Conservation (phyloP, 805 yeast species). For the Tetrapisispora phaffii region DNA sequence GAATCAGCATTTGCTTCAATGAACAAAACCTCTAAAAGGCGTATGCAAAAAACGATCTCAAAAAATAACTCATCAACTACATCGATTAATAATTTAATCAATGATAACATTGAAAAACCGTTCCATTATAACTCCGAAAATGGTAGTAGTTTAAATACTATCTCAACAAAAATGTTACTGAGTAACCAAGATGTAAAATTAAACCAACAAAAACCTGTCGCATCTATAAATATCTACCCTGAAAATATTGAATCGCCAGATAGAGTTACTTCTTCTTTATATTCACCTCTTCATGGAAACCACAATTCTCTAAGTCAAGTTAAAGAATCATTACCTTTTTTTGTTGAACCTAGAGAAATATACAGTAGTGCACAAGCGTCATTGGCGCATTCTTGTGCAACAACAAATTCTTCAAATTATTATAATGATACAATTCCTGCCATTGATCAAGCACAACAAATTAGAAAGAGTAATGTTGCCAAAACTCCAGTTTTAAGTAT, state of each 20-base stretch:
- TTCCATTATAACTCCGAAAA: background rate
- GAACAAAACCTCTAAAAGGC: background rate
- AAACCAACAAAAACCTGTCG: background rate
- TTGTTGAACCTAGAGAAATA: background rate
- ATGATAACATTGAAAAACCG: background rate
- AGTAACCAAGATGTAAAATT: background rate
- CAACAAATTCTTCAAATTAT: background rate
- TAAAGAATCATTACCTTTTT: background rate
- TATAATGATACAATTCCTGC: slow-evolving; percentile 13
- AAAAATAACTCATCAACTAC: background rate
- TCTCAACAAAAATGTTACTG: background rate
- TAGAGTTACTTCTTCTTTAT: background rate
- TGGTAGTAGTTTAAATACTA: background rate
- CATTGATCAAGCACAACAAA: slow-evolving; percentile 20
- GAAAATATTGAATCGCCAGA: background rate
- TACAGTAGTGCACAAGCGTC: background rate
- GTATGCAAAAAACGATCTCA: background rate
- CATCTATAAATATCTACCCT: background rate
- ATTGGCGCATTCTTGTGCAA: background rate
- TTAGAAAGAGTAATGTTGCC: slow-evolving; percentile 13
- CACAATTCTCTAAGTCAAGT: background rate
- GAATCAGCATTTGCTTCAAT: background rate
- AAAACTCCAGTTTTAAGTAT: slow-evolving; percentile 4
- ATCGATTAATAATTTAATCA: background rate
- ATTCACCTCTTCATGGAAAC: background rate